These are phyloP conservation scores for Poa annua DNA, from an alignment of 176 grass and related monocot genomes.

Conservation along the genomic window DNA sequence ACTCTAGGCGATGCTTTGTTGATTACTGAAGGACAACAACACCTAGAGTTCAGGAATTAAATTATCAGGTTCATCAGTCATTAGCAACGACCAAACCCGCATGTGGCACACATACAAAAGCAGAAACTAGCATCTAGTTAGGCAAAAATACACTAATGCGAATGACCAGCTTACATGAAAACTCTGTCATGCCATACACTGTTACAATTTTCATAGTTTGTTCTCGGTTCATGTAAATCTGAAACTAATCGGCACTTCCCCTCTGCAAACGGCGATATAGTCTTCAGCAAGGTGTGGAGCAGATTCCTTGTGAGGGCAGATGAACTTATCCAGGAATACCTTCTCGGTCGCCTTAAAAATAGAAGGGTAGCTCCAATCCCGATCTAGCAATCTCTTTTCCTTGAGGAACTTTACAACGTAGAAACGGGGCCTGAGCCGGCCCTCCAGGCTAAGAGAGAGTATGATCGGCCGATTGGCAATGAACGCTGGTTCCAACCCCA, in stretches of 20 bases:
- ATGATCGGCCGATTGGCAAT: no score
- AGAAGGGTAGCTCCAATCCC: no score
- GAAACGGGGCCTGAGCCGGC: no score
- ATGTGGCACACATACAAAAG: neutral
- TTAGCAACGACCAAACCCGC: neutral
- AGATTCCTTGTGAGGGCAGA: no score
- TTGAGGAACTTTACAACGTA: no score
- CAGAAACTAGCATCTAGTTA: neutral
- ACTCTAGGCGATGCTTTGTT: neutral
- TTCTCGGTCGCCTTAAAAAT: no score
- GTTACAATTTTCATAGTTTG: neutral
- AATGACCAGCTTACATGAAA: neutral
- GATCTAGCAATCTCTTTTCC: no score
- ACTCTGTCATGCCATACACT: neutral
- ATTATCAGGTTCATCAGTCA: neutral
- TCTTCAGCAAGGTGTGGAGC: no score
- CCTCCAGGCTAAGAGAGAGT: no score
- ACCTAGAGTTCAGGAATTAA: neutral
- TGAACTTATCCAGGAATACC: no score
- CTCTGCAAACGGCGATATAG: neutral
- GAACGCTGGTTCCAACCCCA: no score
- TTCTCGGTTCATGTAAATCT: neutral
- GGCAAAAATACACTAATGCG: neutral
- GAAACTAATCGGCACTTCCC: neutral
- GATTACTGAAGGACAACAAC: neutral